Base-by-base conservation (phyloP, 345 rosid genomes). In the Toxicodendron radicans region DNA sequence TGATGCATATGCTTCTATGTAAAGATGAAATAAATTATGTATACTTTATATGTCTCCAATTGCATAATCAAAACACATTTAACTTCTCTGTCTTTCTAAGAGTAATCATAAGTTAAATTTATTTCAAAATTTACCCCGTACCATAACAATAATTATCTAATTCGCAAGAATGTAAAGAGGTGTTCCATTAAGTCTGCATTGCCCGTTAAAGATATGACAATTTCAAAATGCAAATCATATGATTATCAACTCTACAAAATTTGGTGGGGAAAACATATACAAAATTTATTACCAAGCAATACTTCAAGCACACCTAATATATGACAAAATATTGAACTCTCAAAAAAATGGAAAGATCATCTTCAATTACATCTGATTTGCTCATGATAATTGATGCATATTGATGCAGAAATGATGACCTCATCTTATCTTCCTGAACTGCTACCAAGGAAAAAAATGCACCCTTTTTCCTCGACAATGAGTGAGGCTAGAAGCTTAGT, bases 141-240 rank as follows among this genome's bases (percentile, higher is more conserved):
- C 81, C 77, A 71, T 71, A 74, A 76, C 71, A 82, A 27, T 77
- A 78, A n/a, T 74, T 70, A 62, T 83, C 87, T 58, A 80, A 48
- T 74, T 78, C 73, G 3, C 98, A n/a, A 93, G 89, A 71, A 94
- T 90, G 35, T 85, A 90, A 74, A 90, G 77, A 3, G 95, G 92
- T 76, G 86, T 90, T 66, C 95, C 97, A 16, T 86, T 81, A 27
- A 91, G 89, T 88, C 83, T 84, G 73, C 90, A 73, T 32, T 87
- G 86, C n/a, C 91, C 95, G 97, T 93, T 86, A 61, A 27, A 71
- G 14, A 23, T 69, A 67, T 49, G 38, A 33, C 54, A 65, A 10
- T 30, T 2, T 58, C 62, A 58, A 57, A 21, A 23, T 7, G 38
- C 7, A 27, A 59, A 27, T 59, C 2, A 33, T n/a, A n/a, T n/a